phyloP scores from a whole-genome alignment of 805 yeast genomes.

The Candida berthetii region DNA sequence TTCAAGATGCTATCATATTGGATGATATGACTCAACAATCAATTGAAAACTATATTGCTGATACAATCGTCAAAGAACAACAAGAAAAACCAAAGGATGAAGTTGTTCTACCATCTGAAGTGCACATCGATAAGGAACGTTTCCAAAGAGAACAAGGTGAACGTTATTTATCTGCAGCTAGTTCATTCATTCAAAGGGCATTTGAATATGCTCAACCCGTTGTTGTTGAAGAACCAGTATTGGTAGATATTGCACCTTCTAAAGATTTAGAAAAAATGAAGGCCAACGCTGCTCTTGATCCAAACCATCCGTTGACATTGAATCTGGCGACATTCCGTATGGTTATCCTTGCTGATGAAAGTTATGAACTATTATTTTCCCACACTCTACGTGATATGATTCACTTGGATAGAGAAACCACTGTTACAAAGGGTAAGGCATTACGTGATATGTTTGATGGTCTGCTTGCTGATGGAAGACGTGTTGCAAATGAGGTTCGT shows the following conservation, averaged over 20 bases:
- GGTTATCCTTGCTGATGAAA: constrained; percentile 92
- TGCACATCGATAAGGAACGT: constrained; percentile 55
- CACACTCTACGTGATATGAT: constrained; percentile 60
- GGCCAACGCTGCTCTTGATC: constrained; percentile 81
- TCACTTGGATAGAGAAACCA: constrained; percentile 52
- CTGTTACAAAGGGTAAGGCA: constrained; percentile 41
- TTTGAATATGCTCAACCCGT: constrained; percentile 84
- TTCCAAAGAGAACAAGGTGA: constrained; percentile 64
- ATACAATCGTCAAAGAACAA: constrained; percentile 37
- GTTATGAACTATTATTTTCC: constrained; percentile 80
- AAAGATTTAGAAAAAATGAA: constrained; percentile 21
- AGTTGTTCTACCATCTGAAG: constrained; percentile 49
- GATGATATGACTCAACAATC: constrained; percentile 59
- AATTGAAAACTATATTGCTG: constrained; percentile 65
- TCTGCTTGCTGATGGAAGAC: constrained; percentile 83
- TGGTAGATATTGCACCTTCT: constrained; percentile 36
- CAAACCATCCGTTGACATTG: constrained; percentile 65
- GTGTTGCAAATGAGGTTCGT: constrained; percentile 86
- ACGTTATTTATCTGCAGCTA: constrained; percentile 80
- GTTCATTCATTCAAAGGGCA: constrained; percentile 78
- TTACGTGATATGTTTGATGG: constrained; percentile 88
- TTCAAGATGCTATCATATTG: constrained; percentile 66
- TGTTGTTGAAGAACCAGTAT: constrained; percentile 31
- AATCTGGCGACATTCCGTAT: constrained; percentile 87
- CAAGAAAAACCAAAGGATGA: constrained; percentile 28